Percentiles rank a stretch among this genome's conserved stretches.
phyloP scores from a whole-genome alignment of 306 rosid species.

The Dryas octopetala region DNA sequence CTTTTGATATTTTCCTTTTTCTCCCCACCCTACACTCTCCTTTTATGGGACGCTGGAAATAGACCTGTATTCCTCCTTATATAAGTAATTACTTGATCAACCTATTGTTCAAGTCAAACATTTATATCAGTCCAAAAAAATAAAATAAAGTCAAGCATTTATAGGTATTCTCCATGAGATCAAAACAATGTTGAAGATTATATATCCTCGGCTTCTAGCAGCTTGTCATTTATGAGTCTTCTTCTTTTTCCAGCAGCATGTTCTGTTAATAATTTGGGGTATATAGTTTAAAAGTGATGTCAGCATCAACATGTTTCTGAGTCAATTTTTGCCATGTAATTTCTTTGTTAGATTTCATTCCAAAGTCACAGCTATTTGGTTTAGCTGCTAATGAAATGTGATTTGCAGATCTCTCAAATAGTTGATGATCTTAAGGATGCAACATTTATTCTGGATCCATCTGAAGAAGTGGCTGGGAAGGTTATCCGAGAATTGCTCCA shows the following conservation, averaged over 20 bases:
- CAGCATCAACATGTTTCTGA: constrained; percentile 11
- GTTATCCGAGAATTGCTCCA: constrained; percentile 51
- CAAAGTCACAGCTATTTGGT: constrained; percentile 22
- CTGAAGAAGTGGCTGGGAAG: constrained; percentile 75
- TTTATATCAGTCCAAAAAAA: too few relatives aligned
- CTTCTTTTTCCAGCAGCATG: neutral
- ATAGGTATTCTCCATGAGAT: neutral
- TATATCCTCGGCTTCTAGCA: neutral
- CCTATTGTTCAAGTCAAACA: constrained; percentile 2
- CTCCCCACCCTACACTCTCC: neutral
- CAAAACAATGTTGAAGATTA: constrained; percentile 19
- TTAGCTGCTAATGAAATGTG: constrained; percentile 30
- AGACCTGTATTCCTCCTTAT: neutral
- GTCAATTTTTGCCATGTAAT: constrained; percentile 9
- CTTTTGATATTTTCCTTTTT: constrained; percentile 10
- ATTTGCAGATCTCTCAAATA: constrained; percentile 70
- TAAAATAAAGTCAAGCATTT: neutral
- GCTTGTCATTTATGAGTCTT: constrained; percentile 8
- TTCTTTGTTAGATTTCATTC: neutral
- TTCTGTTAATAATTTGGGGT: neutral
- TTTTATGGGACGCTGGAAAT: neutral
- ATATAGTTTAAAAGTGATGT: constrained; percentile 3
- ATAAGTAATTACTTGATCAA: neutral
- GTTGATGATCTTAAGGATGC: constrained; percentile 54
- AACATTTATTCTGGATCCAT: constrained; percentile 53